These are phyloP conservation scores for Saccharomycopsis synnaedendra DNA, from an alignment of 805 yeast species.

Conservation along the genomic window DNA sequence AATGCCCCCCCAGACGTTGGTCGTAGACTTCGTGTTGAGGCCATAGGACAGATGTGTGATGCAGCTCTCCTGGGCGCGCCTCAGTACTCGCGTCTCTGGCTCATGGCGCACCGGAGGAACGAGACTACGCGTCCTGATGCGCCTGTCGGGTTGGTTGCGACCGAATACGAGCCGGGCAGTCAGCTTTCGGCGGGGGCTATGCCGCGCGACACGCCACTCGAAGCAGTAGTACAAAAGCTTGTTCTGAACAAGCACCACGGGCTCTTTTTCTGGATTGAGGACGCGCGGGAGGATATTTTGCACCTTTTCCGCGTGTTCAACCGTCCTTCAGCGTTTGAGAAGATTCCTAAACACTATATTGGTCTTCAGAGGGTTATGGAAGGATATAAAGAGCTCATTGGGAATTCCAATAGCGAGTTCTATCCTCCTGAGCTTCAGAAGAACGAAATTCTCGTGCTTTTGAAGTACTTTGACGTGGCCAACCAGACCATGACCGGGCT, in stretches of 20 bases:
- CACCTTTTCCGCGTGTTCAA: constrained; percentile 4
- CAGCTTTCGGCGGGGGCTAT: not conserved
- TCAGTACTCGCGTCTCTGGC: constrained; percentile 44
- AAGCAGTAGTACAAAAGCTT: constrained; percentile 36
- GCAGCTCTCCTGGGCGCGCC: too few species aligned
- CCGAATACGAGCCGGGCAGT: constrained; percentile 16
- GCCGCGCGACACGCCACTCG: constrained; percentile 22
- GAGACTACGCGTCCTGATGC: constrained; percentile 55
- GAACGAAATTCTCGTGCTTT: constrained; percentile 29
- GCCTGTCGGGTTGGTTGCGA: constrained; percentile 21
- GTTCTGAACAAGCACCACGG: constrained; percentile 37
- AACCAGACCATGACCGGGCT: constrained; percentile 51
- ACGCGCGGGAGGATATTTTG: constrained; percentile 22
- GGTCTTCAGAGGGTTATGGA: constrained; percentile 3
- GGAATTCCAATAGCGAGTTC: not conserved
- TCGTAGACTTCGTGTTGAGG: constrained; percentile 45
- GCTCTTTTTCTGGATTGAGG: constrained; percentile 58
- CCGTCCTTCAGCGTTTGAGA: not conserved
- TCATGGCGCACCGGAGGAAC: constrained; percentile 56
- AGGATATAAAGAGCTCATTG: not conserved
- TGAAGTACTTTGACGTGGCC: constrained; percentile 57
- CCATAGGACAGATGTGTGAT: constrained; percentile 22
- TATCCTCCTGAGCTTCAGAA: not conserved
- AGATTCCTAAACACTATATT: constrained; percentile 11
- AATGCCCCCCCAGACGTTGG: constrained; percentile 15